A percentile compares a stretch with the other conserved stretches of the same genome.
Conservation (phyloP, 2,329 filamentous ascomycete genomes). For the Elsinoe perseae region DNA sequence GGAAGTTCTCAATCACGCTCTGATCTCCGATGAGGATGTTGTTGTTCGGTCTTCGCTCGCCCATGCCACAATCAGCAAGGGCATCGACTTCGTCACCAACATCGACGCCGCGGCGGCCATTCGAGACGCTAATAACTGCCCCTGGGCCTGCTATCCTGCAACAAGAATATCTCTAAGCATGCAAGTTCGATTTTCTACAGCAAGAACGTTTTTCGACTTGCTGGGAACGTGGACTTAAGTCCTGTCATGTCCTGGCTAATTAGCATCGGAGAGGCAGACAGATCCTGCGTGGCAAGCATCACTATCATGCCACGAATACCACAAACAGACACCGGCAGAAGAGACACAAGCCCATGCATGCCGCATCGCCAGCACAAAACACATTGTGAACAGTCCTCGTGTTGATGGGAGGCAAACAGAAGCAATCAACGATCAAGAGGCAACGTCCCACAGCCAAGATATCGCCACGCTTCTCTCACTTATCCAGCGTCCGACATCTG, state of each 20-base stretch:
- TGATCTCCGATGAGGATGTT: not conserved
- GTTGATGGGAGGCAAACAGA: too few relatives aligned
- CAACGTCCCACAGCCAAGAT: too few relatives aligned
- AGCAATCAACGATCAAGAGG: too few relatives aligned
- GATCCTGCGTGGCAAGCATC: not conserved
- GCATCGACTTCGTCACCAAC: not conserved
- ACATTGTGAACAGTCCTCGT: too few relatives aligned
- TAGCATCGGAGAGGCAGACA: not conserved
- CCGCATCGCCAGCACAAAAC: too few relatives aligned
- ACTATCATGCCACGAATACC: not conserved
- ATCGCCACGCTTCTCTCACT: too few relatives aligned
- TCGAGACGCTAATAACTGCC: not conserved
- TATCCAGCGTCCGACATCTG: too few relatives aligned
- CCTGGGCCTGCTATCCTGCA: not conserved
- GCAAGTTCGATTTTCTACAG: not conserved
- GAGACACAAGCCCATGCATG: too few relatives aligned
- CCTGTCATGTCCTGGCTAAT: not conserved
- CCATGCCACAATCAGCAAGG: not conserved
- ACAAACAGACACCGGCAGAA: too few relatives aligned
- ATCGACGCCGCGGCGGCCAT: not conserved
- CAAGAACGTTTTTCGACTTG: not conserved
- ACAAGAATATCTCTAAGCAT: not conserved
- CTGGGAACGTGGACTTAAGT: not conserved
- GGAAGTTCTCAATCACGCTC: not conserved
- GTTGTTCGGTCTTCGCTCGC: not conserved